Percentiles rank a stretch among this genome's conserved stretches.
Evolutionary conservation across 2,329 filamentous ascomycete genomes (phyloP).

Genomic region (Alternaria rosae): DNA sequence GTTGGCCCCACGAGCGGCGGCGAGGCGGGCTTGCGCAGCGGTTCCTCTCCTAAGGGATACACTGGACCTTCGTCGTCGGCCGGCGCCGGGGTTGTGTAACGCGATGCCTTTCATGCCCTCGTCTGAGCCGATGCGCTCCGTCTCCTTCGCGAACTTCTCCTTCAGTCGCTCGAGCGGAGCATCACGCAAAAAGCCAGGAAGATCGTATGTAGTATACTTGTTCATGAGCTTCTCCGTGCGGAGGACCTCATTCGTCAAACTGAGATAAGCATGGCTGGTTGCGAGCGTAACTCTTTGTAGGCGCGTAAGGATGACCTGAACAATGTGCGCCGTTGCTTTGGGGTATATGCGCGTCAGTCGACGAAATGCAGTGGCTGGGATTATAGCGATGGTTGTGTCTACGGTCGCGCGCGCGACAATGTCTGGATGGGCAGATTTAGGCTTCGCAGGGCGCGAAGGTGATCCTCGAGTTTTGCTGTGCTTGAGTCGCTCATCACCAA

Average conservation of each 20-base stretch:
- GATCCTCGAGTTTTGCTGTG: constrained; percentile 28
- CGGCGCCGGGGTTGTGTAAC: constrained; percentile 78
- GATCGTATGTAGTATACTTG: constrained; percentile 86
- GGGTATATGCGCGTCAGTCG: constrained; percentile 93
- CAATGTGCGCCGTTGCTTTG: constrained; percentile 94
- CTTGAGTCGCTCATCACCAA: constrained; percentile 29
- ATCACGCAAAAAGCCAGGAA: constrained; percentile 89
- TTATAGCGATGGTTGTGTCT: constrained; percentile 97
- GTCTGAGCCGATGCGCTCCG: constrained; percentile 80
- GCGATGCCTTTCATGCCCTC: constrained; percentile 93
- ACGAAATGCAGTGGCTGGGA: constrained; percentile 93
- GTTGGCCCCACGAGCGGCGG: constrained; percentile 54
- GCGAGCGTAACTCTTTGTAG: constrained; percentile 94
- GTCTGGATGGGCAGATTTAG: constrained; percentile 89
- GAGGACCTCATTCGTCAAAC: constrained; percentile 87
- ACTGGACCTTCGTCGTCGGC: constrained; percentile 74
- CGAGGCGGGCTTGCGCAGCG: constrained; percentile 70
- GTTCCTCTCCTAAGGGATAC: constrained; percentile 78
- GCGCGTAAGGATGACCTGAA: constrained; percentile 94
- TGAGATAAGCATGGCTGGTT: constrained; percentile 93
- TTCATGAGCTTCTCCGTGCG: constrained; percentile 94
- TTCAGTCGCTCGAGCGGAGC: constrained; percentile 84
- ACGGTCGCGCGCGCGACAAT: constrained; percentile 95
- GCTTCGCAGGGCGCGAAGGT: constrained; percentile 47
- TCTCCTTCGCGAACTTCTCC: constrained; percentile 87